phyloP scores from a whole-genome alignment of 257 asterid genomes.

The Catharanthus roseus region DNA sequence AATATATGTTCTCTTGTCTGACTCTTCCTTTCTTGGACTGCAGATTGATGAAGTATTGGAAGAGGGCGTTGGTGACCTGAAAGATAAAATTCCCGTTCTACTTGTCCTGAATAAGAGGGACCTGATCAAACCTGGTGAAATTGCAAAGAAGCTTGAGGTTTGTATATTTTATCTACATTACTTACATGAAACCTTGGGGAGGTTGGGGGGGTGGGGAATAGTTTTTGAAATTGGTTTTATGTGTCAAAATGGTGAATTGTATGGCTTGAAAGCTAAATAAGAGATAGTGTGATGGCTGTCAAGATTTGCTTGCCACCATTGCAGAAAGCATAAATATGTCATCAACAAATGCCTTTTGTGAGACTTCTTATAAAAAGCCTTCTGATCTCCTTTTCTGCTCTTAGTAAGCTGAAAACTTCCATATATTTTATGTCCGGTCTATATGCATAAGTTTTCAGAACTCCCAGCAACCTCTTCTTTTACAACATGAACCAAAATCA shows the following conservation, averaged over 20 bases:
- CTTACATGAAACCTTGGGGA: neutral
- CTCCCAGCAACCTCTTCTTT: neutral
- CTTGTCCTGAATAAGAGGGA: constrained; percentile 93
- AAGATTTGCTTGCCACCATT: neutral
- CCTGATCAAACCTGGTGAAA: constrained; percentile 95
- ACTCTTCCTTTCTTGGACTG: constrained; percentile 13
- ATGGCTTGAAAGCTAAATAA: neutral
- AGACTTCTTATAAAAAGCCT: neutral
- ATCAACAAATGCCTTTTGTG: neutral
- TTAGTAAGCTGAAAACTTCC: neutral
- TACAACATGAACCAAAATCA: neutral
- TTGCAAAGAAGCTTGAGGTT: constrained; percentile 92
- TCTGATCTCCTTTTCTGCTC: neutral
- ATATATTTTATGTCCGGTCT: neutral
- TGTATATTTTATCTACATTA: neutral
- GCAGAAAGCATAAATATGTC: neutral
- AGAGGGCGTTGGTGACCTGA: constrained; percentile 62
- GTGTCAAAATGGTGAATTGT: neutral
- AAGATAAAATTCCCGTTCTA: constrained; percentile 59
- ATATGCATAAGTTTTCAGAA: neutral
- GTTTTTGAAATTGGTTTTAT: neutral
- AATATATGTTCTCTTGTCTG: neutral
- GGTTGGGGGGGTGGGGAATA: neutral
- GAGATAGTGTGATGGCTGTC: neutral
- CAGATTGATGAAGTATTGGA: constrained; percentile 87